Evolutionary conservation across 352 stramenopile species (phyloP).

Genomic region (Globisporangium recalcitrans): DNA sequence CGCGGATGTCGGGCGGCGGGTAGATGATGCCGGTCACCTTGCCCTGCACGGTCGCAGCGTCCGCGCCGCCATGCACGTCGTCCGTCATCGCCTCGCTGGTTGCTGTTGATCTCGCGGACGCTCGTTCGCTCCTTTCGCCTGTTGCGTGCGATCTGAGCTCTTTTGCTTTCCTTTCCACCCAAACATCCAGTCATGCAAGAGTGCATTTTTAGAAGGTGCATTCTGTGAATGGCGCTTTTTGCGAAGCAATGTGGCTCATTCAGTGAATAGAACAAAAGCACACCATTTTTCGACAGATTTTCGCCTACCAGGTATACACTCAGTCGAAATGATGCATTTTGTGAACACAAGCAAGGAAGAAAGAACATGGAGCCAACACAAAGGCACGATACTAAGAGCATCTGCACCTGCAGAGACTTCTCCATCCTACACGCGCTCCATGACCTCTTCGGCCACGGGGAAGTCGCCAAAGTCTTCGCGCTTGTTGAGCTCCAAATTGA

Average conservation of each 20-base stretch:
- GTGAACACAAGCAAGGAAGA: too few species aligned
- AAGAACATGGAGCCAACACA: not conserved
- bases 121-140: not conserved
- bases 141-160: not conserved
- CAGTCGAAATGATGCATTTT: too few species aligned
- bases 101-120: not conserved
- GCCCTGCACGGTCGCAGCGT: constrained; percentile 49
- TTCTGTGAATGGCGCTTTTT: too few species aligned
- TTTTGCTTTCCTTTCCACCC: not conserved
- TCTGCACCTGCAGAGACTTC: not conserved
- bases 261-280: too few species aligned
- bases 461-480: constrained; percentile 52
- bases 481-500: constrained; percentile 89
- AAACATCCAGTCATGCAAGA: not conserved
- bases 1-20: constrained; percentile 96
- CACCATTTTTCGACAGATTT: too few species aligned
- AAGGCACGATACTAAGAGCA: not conserved
- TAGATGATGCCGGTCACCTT: constrained; percentile 92
- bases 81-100: constrained; percentile 18
- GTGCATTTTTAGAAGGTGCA: too few species aligned
- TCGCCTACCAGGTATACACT: too few species aligned
- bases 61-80: not conserved
- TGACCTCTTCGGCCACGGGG: constrained; percentile 39
- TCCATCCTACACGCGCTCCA: constrained; percentile 52
- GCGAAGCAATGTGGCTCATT: too few species aligned